Evolutionary conservation across 1,284 basidiomycete species (phyloP), one percentile per base, ranked within the genome.

Genomic region (Peniophora sp.): DNA sequence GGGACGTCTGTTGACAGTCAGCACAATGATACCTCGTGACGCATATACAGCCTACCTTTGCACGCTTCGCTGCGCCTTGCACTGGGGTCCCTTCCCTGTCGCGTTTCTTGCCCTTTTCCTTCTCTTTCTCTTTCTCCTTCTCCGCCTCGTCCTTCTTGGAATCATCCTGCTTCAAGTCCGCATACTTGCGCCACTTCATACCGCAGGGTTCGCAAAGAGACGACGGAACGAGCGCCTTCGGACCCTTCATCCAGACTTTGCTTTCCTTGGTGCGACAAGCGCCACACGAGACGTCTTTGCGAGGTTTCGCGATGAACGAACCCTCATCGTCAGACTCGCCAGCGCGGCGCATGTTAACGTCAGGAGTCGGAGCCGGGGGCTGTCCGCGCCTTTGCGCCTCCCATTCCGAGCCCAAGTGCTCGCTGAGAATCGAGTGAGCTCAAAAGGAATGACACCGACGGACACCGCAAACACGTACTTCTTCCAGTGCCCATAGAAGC

Each of bases 401-500:
- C 62, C 86, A 81, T 62, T 85, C 83, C 63, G 87, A 83, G 38
- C 78, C 74, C 22, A 89, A 72, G 59, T 77, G 83, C 48, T 69
- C 66, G 58, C 85, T 88, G 59, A 45, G 49, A 41, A 58, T 46
- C 53, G 44, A 38, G 43, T 64, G 49, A 61, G 52, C 54, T 49
- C 48, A 45, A 44, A 20, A 22, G 44, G 34, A 50, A 36, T 35
- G 48, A 47, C 14, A 22, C 45, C 17, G 32, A 19, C 52, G 50
- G 48, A 12, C 46, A 38, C 51, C 22, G n/a, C n/a, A 49, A 46
- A 34, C 16, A n/a, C 69, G 35, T 59, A 88, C 87, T 79, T 89
- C 73, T 93, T 93, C 91, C 91, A 93, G 50, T 79, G 79, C 6
- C 84, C 87, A 60, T 91, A 92, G 67, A 83, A 90, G 14, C 90